phyloP scores from a whole-genome alignment of 2,329 filamentous ascomycete species.

The Aspergillus carbonarius region DNA sequence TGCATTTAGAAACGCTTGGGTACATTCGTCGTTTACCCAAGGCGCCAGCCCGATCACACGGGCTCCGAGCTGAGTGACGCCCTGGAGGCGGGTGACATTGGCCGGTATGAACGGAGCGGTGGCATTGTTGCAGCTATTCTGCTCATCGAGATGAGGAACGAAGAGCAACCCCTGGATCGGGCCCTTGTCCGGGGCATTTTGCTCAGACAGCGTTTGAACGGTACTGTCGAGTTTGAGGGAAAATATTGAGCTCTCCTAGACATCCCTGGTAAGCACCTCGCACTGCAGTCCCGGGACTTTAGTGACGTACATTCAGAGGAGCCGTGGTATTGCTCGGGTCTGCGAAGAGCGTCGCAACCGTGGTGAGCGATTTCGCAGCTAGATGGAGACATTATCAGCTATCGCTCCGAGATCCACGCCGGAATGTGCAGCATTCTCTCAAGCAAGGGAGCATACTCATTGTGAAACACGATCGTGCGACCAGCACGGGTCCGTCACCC shows the following conservation, averaged over 20 bases:
- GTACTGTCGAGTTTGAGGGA: conserved; percentile 49
- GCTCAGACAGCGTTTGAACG: conserved; percentile 74
- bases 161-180: conserved; percentile 78
- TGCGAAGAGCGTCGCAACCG: conserved; percentile 37
- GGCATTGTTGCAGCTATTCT: conserved; percentile 62
- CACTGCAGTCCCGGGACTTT: background rate
- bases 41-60: conserved; percentile 79
- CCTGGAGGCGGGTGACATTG: conserved; percentile 70
- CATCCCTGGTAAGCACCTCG: background rate
- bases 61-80: conserved; percentile 67
- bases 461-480: background rate
- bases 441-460: conserved; percentile 2
- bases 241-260: conserved; percentile 34
- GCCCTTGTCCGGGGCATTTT: conserved; percentile 60
- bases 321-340: conserved; percentile 33
- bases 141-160: conserved; percentile 66
- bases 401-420: background rate
- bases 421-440: conserved; percentile 4
- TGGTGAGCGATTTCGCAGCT: conserved; percentile 29
- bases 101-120: conserved; percentile 66
- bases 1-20: conserved; percentile 66
- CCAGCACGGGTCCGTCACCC: background rate
- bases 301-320: conserved; percentile 37
- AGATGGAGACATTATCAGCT: conserved; percentile 18
- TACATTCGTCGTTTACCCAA: conserved; percentile 76